Conservation (phyloP, 2,329 filamentous ascomycete species). For the Pseudogymnoascus sp. region DNA sequence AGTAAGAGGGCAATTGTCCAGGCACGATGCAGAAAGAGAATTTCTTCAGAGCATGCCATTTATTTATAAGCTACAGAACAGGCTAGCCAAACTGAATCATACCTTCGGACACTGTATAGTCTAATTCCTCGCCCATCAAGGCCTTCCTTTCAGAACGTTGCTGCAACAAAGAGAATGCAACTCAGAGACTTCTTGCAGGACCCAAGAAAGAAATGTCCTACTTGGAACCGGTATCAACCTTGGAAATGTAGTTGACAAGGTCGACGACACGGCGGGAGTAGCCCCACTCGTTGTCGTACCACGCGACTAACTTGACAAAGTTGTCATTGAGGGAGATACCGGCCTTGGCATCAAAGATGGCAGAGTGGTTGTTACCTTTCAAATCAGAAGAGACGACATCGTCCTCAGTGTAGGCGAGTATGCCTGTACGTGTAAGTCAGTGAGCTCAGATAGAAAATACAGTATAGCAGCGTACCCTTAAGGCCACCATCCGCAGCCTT, state of each 20-base stretch:
- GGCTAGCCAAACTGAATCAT: too few relatives aligned
- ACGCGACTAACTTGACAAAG: slow-evolving; percentile 97
- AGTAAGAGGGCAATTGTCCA: too few relatives aligned
- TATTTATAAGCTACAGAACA: too few relatives aligned
- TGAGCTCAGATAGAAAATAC: slow-evolving; percentile 2
- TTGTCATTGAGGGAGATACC: slow-evolving; percentile 97
- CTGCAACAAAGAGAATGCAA: too few relatives aligned
- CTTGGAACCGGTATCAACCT: slow-evolving; percentile 52
- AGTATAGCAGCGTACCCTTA: slow-evolving; percentile 57
- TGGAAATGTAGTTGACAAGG: slow-evolving; percentile 70
- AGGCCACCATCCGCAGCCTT: slow-evolving; percentile 73
- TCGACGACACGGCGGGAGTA: slow-evolving; percentile 94
- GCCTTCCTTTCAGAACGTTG: too few relatives aligned
- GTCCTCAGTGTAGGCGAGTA: slow-evolving; percentile 94
- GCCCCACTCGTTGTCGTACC: slow-evolving; percentile 99
- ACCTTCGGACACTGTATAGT: too few relatives aligned
- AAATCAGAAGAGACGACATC: slow-evolving; percentile 91
- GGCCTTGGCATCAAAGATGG: slow-evolving; percentile 98
- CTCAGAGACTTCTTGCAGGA: too few relatives aligned
- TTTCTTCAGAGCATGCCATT: too few relatives aligned
- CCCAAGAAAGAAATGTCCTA: slow-evolving; percentile 22
- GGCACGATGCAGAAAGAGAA: too few relatives aligned
- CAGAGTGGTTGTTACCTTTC: slow-evolving; percentile 86
- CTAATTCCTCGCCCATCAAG: too few relatives aligned
- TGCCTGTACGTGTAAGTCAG: slow-evolving; percentile 46